Conservation (phyloP, 768 basidiomycete genomes). For the Psilocybe subaeruginosa region DNA sequence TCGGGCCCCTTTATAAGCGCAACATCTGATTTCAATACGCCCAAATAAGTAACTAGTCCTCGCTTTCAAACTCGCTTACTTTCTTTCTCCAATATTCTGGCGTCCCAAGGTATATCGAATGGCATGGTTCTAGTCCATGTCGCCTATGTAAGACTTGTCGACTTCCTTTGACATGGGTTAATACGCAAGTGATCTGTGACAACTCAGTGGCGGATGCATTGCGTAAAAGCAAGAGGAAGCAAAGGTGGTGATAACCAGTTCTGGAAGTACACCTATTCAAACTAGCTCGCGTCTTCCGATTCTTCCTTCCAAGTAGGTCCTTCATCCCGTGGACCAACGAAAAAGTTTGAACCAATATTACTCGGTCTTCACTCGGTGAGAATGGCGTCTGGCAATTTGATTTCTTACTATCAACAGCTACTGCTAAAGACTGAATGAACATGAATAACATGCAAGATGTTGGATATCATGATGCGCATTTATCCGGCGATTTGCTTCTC, state of each 20-base stretch:
- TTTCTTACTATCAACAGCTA: too few species aligned
- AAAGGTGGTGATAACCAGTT: conserved; percentile 19
- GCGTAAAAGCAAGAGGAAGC: conserved; percentile 17
- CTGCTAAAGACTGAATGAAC: too few species aligned
- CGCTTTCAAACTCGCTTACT: background rate
- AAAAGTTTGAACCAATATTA: background rate
- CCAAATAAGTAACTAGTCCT: conserved; percentile 9
- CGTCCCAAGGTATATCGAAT: background rate
- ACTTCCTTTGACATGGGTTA: background rate
- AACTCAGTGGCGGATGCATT: conserved; percentile 10
- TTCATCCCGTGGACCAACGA: background rate
- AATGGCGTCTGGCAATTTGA: too few species aligned
- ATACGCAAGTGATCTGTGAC: background rate
- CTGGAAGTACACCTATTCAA: conserved; percentile 14
- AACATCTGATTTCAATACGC: conserved; percentile 17
- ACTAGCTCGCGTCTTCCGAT: conserved; percentile 7
- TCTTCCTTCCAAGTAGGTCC: background rate
- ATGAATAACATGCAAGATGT: too few species aligned
- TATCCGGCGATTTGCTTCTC: too few species aligned
- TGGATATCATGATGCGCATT: too few species aligned
- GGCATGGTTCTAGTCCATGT: background rate
- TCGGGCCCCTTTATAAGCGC: conserved; percentile 21
- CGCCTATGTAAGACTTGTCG: background rate
- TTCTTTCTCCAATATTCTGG: background rate
- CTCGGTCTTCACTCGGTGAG: too few species aligned